Evolutionary conservation across 192 early-diverging fungal species (phyloP).

Genomic region (Cladochytrium replicatum): DNA sequence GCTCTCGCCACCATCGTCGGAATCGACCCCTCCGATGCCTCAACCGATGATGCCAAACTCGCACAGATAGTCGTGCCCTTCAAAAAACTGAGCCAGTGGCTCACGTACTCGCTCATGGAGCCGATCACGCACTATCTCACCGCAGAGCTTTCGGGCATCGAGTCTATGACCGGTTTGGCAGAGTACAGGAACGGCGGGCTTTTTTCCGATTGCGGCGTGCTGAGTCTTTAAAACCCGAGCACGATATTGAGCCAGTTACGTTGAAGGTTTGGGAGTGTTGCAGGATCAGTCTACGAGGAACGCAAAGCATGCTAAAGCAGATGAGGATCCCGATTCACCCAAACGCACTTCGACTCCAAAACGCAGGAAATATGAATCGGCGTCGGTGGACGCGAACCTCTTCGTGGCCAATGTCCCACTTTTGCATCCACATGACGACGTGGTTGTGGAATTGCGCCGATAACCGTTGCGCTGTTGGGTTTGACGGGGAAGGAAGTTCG

Average conservation of each 20-base stretch:
- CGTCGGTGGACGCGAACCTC: no score
- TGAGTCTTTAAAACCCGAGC: conserved; percentile 28
- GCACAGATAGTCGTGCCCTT: conserved; percentile 59
- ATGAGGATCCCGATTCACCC: no score
- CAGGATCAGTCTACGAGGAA: no score
- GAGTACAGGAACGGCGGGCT: conserved; percentile 58
- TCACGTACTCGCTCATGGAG: conserved; percentile 86
- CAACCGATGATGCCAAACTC: no score
- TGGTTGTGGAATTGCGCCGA: conserved; percentile 85
- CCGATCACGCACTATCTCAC: no score
- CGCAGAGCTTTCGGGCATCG: conserved; percentile 54
- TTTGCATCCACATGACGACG: conserved; percentile 69
- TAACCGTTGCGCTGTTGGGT: conserved; percentile 80
- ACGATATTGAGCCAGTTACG: no score
- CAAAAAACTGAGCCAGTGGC: conserved; percentile 94
- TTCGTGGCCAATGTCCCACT: conserved; percentile 43
- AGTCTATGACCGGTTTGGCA: conserved; percentile 68
- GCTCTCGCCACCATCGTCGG: conserved; percentile 35
- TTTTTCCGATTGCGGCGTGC: conserved; percentile 77
- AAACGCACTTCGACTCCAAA: no score
- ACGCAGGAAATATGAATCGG: no score
- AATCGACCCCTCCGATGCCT: no score
- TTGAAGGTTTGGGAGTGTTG: no score
- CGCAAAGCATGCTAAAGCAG: no score
- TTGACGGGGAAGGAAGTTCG: conserved; percentile 54